Conservation (phyloP, 176 grass and related monocot genomes). For the Leersia perrieri region DNA sequence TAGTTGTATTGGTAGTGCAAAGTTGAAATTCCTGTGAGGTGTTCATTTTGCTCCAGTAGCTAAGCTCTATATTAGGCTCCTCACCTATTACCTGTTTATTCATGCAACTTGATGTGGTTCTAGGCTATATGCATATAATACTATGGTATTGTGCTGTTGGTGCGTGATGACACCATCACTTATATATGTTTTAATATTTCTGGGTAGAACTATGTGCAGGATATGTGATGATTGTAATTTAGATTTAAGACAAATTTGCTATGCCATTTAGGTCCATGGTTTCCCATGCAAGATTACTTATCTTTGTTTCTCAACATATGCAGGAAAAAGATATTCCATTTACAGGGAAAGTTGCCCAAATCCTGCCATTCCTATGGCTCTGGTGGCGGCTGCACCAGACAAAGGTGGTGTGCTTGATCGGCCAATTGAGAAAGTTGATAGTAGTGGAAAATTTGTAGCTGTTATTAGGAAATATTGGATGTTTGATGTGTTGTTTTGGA, state of each 20-base stretch:
- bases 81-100: neutral
- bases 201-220: neutral
- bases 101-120: neutral
- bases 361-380: conserved; percentile 47
- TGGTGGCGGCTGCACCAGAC: conserved; percentile 61
- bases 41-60: neutral
- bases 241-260: neutral
- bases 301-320: conserved; percentile 21
- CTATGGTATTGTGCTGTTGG: neutral
- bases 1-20: too few species aligned
- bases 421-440: conserved; percentile 80
- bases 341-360: conserved; percentile 44
- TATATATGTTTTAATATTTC: neutral
- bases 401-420: conserved; percentile 94
- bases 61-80: too few species aligned
- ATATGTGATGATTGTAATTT: conserved; percentile 6
- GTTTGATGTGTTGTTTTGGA: too few species aligned
- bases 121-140: neutral
- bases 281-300: neutral
- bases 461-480: too few species aligned
- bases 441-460: too few species aligned
- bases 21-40: too few species aligned
- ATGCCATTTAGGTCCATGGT: neutral
- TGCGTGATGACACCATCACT: neutral
- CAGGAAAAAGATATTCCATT: conserved; percentile 58